Conservation (phyloP, 345 rosid species). For the Noccaea caerulescens region DNA sequence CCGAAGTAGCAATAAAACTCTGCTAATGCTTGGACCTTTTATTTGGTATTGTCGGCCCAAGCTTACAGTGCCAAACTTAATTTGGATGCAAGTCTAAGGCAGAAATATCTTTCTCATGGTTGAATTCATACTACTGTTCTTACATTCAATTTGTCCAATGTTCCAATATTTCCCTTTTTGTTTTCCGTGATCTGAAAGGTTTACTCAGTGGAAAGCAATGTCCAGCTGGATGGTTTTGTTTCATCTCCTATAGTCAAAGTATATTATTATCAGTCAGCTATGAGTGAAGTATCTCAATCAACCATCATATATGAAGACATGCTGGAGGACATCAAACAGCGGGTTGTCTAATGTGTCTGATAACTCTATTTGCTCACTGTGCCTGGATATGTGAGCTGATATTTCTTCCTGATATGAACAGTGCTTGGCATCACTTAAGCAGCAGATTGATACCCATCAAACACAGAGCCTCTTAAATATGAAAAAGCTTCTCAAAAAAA, state of each 20-base stretch:
- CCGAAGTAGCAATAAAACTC: constrained; percentile 27
- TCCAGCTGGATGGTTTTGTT: constrained; percentile 65
- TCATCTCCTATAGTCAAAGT: constrained; percentile 73
- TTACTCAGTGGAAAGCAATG: constrained; percentile 69
- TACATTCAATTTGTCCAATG: constrained; percentile 14
- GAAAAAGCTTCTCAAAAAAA: constrained; percentile 57
- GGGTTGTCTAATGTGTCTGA: constrained; percentile 49
- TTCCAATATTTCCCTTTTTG: constrained; percentile 30
- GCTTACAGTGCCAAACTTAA: constrained; percentile 28
- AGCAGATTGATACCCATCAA: constrained; percentile 53
- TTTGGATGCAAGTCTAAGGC: constrained; percentile 20
- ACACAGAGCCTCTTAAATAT: constrained; percentile 52
- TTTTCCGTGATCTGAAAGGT: constrained; percentile 53
- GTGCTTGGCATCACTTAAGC: constrained; percentile 63
- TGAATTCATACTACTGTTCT: constrained; percentile 6
- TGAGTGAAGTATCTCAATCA: constrained; percentile 44
- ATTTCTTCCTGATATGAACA: constrained; percentile 51
- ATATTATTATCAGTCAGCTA: constrained; percentile 59
- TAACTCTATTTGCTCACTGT: constrained; percentile 34
- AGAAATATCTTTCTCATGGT: constrained; percentile 17
- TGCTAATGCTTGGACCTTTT: constrained; percentile 11
- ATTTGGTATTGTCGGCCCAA: constrained; percentile 24
- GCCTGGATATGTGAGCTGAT: constrained; percentile 30
- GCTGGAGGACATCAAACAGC: constrained; percentile 62
- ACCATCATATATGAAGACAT: constrained; percentile 37